Evolutionary conservation across 495 filamentous ascomycete species (phyloP).

Genomic region (Barbatosphaeria neglecta): DNA sequence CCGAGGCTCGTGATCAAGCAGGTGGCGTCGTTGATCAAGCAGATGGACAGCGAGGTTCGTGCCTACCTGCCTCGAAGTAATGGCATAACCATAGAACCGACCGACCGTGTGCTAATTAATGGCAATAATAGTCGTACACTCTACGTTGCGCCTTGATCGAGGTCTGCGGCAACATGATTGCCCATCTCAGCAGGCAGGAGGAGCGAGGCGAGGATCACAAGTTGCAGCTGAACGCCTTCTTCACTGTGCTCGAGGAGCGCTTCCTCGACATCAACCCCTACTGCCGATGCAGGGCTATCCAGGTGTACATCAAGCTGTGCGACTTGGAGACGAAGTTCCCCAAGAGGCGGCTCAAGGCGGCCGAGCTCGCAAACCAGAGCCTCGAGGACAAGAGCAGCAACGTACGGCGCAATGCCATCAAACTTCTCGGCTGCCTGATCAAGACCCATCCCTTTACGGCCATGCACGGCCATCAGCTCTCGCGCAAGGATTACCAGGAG

Average conservation of each 20-base stretch:
- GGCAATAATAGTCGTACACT: conserved; percentile 88
- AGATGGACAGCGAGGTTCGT: conserved; percentile 82
- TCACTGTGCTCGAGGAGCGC: conserved; percentile 88
- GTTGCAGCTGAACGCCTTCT: conserved; percentile 89
- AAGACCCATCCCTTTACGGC: conserved; percentile 88
- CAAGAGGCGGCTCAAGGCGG: conserved; percentile 74
- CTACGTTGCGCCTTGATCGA: conserved; percentile 90
- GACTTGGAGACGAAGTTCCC: conserved; percentile 90
- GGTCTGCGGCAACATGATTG: conserved; percentile 94
- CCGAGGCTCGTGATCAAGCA: conserved; percentile 92
- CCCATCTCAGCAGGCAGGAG: conserved; percentile 80
- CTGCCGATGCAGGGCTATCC: conserved; percentile 81
- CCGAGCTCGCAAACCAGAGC: conserved; percentile 76
- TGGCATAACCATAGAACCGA: no score
- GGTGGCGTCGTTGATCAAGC: conserved; percentile 85
- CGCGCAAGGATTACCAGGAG: conserved; percentile 70
- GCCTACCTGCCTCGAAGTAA: no score
- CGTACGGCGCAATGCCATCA: conserved; percentile 89
- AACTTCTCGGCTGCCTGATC: conserved; percentile 74
- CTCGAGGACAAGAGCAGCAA: conserved; percentile 98
- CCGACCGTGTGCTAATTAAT: no score
- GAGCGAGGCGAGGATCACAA: conserved; percentile 85
- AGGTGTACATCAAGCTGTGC: conserved; percentile 85
- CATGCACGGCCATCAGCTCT: conserved; percentile 80
- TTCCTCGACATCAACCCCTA: conserved; percentile 97